Conservation (phyloP, 2,329 filamentous ascomycete genomes). For the Alternaria longipes region DNA sequence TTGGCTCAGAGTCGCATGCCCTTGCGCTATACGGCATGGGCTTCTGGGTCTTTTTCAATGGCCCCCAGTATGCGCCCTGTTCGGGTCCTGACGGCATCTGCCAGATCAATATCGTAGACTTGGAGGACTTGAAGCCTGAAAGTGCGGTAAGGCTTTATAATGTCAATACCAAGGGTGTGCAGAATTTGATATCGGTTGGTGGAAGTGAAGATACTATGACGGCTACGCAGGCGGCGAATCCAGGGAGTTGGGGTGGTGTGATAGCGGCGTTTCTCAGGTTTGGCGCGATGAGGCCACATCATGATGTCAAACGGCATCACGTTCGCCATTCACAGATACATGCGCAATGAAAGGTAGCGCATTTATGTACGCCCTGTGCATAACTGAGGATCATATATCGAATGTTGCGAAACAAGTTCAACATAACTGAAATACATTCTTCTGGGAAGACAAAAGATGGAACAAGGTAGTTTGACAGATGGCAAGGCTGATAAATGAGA, state of each 20-base stretch:
- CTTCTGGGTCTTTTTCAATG: neutral
- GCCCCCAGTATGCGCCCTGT: neutral
- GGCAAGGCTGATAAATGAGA: neutral
- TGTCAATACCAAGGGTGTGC: neutral
- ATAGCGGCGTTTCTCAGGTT: neutral
- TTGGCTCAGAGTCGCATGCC: neutral
- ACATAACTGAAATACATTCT: neutral
- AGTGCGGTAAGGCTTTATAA: neutral
- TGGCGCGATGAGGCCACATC: neutral
- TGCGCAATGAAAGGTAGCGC: neutral
- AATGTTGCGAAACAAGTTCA: neutral
- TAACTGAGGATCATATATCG: neutral
- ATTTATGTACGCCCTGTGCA: neutral
- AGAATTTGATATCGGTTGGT: neutral
- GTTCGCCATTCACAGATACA: neutral
- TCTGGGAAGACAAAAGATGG: neutral
- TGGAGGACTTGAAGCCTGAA: neutral
- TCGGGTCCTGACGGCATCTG: neutral
- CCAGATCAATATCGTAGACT: neutral
- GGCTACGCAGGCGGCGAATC: neutral
- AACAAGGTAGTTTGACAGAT: neutral
- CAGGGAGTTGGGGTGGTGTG: neutral
- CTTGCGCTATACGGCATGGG: neutral
- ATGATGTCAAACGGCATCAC: neutral
- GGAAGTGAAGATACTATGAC: neutral